Base-by-base conservation (phyloP, 768 basidiomycete species). In the Termitomyces sp. region DNA sequence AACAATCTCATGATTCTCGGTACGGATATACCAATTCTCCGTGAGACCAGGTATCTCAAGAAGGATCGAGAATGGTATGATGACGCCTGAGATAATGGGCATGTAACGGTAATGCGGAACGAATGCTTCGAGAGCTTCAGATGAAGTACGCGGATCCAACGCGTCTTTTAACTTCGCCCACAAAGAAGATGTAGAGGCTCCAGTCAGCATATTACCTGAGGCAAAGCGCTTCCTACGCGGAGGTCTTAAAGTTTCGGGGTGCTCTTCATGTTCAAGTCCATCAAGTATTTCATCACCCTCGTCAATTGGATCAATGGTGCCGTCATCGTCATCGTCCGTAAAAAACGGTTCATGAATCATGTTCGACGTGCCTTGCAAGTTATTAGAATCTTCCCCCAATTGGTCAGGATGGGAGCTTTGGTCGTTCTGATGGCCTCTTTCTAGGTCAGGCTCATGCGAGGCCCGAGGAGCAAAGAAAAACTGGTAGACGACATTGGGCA, bases 21-120 rank as follows among this genome's bases (percentile, higher is more conserved):
- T 89, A 6, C 78, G 78, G 56, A 87, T 79, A 60, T 85, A 90
- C 90, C 88, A 90, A 53, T 80, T 78, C 58, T 84, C 85, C 1
- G 89, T 92, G 11, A 92, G 70, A 16, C 87, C 87, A 0, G 92
- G 92, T 30, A 94, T 89, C 63, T 88, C 87, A 32, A 93, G 76
- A n/a, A 94, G 76, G 50, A 92, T 88, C 18, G 86, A 81, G 64
- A 94, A 90, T 0, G 89, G 87, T 38, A 89, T 82, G 59, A 85
- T 67, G 41, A 87, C 75, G 20, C 86, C 87, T 14, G 88, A 83
- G 9, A 90, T 56, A 43, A 90, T 84, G 0, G 88, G 88, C 5
- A 83, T 71, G 52, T 73, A 73, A 18, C 90, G 84, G 66, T 86
- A 87, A 52, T 81, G 80, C 24, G 86, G 84, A 32, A 79, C 65